Evolutionary conservation across 495 filamentous ascomycete genomes (phyloP), one percentile per base, ranked within the genome.

Genomic region (Xylaria palmicola): DNA sequence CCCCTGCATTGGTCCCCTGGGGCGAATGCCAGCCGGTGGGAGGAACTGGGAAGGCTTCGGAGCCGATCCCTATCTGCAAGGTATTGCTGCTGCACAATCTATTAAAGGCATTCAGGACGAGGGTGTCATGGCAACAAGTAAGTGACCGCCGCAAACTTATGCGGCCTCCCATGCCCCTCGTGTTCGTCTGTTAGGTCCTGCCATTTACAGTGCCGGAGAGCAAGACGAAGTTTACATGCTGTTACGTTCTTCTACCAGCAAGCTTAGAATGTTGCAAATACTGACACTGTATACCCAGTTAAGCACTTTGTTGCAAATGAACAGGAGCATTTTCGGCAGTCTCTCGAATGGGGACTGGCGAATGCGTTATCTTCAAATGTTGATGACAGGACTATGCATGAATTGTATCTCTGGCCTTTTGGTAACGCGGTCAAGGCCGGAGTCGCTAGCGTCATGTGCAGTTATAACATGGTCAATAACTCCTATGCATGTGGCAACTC

Each of bases 31-130:
- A 1, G 89, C 86, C 19, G 93, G 92, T 30, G 93, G 93, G 9
- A 79, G 93, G 36, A 96, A 94, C 65, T 97, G 93, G 92, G 93
- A 97, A 75, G 88, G 88, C 0, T 92, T 94, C 62, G 88, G 88
- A 10, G 73, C 85, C 0, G 92, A 96, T 70, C 91, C 90, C 0
- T 89, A 92, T 26, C 72, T 92, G 81, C 22, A 91, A 89, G 69
- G 73, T 54, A 64, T 74, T 62, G 65, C 65, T 8, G 68, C 63
- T 6, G 63, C 65, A n/a, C 47, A 68, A 57, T 80, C 62, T 59
- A 77, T 75, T 22, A 80, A 75, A 22, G 89, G 93, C 13, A 93
- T 96, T 40, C 88, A 94, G 72, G 81, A 84, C 12, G 85, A 86
- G 27, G 90, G 90, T 8, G 88, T 96, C 6, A 91, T 93, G 72